Base-by-base conservation (phyloP, 2,329 filamentous ascomycete genomes). In the Hirsutella minnesotensis region DNA sequence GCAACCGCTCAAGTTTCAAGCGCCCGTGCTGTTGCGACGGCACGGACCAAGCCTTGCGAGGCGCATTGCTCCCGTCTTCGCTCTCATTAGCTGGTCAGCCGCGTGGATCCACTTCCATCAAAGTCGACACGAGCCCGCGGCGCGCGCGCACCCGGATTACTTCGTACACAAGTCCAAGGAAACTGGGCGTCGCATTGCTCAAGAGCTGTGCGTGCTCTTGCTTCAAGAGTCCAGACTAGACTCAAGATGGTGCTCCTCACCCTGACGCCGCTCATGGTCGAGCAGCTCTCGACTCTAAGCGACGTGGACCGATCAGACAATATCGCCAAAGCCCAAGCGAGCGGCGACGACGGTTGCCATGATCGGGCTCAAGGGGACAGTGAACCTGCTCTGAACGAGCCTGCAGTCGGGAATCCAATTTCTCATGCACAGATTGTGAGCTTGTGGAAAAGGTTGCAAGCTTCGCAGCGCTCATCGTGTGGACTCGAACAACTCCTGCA, bases 181-280 rank as follows among this genome's bases (percentile, higher is more conserved):
- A n/a, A n/a, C n/a, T n/a, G n/a, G n/a, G n/a, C n/a, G n/a, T n/a
- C n/a, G n/a, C n/a, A n/a, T n/a, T n/a, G n/a, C n/a, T n/a, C n/a
- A n/a, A n/a, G 16, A 34, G 33, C 33, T n/a, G 7, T 16, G 33
- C 7, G 31, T 13, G 4, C 33, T 16, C 13, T 8, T 3, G 33
- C 9, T 34, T 5, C 9, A 18, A 18, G 29, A 12, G 13, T 10
- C 33, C 33, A 16, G 3, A 35, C 16, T 18, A 5, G 12, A 18
- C n/a, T 30, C 43, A 47, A 4, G 3, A 90, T 90, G 85, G 83
- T 89, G 16, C 69, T 84, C 36, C 76, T 92, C 35, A 85, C 80
- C n/a, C 82, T 87, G 70, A 89, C 83, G 4, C 60, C 74, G 52
- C 67, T 75, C 51, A 77, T 86, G 24, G 75, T 81, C 63, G 76